These are phyloP conservation scores for Cocos nucifera DNA, from an alignment of 176 grass and related monocot genomes.

Conservation along the genomic window DNA sequence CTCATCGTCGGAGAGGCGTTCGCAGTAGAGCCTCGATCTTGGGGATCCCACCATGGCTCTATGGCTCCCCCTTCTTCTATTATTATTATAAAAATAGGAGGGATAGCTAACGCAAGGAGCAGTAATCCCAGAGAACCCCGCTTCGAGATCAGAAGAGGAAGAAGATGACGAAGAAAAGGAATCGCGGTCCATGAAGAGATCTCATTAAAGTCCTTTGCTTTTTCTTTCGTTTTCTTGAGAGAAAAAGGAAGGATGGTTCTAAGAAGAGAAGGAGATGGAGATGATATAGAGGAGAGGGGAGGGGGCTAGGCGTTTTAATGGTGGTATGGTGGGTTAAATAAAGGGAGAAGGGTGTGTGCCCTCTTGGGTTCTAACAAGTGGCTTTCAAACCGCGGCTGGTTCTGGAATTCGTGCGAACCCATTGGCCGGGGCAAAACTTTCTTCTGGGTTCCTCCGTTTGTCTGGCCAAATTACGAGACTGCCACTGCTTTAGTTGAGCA, in stretches of 20 bases:
- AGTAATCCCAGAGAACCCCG: background rate
- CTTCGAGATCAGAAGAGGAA: constrained; percentile 4
- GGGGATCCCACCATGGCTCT: too few species aligned
- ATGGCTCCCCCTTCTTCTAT: too few species aligned
- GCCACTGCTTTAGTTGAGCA: too few species aligned
- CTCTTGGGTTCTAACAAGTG: background rate
- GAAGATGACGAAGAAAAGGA: background rate
- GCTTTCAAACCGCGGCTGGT: background rate
- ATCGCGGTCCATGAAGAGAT: too few species aligned
- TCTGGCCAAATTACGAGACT: too few species aligned
- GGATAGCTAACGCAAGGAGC: too few species aligned
- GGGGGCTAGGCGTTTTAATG: background rate
- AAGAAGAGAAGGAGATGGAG: too few species aligned
- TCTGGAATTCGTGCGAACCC: background rate
- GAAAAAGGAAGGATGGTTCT: background rate
- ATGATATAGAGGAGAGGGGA: background rate
- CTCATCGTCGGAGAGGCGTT: constrained; percentile 31
- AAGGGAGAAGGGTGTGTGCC: too few species aligned
- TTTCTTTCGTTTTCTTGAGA: background rate
- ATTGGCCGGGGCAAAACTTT: background rate
- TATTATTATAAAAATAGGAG: too few species aligned
- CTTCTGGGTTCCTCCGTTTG: too few species aligned
- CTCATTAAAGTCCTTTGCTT: background rate
- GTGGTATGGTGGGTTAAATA: background rate
- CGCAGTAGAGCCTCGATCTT: constrained; percentile 16